Evolutionary conservation across 768 basidiomycete genomes (phyloP), one percentile per base, ranked within the genome.

Genomic region (Wakefieldia striispora): DNA sequence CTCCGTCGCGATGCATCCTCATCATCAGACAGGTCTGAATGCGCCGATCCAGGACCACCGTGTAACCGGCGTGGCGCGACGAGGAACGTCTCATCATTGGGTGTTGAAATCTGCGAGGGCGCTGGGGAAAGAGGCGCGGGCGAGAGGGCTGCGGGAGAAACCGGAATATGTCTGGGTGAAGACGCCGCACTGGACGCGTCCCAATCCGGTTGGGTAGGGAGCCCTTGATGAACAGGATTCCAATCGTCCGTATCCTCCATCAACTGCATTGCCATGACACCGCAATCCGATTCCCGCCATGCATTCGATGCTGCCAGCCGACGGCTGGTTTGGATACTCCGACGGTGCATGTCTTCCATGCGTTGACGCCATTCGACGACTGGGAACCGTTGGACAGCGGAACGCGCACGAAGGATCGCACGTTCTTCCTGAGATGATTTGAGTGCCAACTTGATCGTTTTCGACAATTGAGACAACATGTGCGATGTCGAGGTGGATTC

Each of bases 281-380:
- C 76, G 40, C 84, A 84, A 59, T 89, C 88, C 13, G 84, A 80
- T 47, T 79, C 78, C 33, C 86, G 78, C 89, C 88, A 95, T 0
- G 92, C 91, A 50, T 89, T 80, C 2, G 72, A 50, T 7, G 82
- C 87, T 21, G 93, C 91, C 2, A 81, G 19, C 24, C 70, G 67
- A 44, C 94, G 85, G 62, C 88, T 93, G 4, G 73, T 72, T 20
- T 66, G 68, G 64, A 97, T 93, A 61, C 86, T 88, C 51, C 94
- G 86, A 52, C 79, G 81, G 66, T 97, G 94, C 77, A 95, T 91
- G 67, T 95, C 94, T 71, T 97, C 94, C 77, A 85, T 89, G 42
- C 90, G 83, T 66, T 95, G 93, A 62, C 94, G 88, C 94, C 94
- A 97, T 72, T 97, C 93, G 23, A 97, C 89, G 49, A 97, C 94